A percentile compares a stretch with the other conserved stretches of the same genome.
These are phyloP conservation scores for Trichoderma parareesei DNA, from an alignment of 495 filamentous ascomycete species.

Conservation along the genomic window DNA sequence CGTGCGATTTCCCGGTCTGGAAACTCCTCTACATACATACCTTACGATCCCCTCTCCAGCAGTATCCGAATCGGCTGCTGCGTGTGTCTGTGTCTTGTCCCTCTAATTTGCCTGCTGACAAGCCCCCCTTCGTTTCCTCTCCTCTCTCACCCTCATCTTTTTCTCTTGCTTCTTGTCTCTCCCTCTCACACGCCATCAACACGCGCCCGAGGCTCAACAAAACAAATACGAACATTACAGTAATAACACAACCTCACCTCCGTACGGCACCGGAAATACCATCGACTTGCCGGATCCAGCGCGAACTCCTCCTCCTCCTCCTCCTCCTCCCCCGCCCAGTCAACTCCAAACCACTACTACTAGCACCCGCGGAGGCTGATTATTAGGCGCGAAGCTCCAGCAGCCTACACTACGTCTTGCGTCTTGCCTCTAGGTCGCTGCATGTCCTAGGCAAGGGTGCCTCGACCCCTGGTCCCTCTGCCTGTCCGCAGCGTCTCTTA, in stretches of 20 bases:
- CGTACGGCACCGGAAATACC: background rate
- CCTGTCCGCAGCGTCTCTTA: conserved; percentile 9
- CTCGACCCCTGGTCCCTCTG: background rate
- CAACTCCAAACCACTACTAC: no score
- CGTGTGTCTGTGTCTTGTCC: background rate
- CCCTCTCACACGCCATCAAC: no score
- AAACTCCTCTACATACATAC: no score
- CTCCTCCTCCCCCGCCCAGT: background rate
- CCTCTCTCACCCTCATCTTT: background rate
- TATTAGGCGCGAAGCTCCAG: conserved; percentile 7
- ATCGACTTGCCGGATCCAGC: background rate
- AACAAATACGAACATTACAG: no score
- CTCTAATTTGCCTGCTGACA: background rate
- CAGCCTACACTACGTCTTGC: background rate
- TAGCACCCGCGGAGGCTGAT: background rate
- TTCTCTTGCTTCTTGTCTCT: no score
- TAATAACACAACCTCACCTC: background rate
- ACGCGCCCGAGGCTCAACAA: no score
- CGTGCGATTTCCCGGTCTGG: no score
- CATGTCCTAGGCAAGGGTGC: conserved; percentile 1
- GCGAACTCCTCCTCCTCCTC: background rate
- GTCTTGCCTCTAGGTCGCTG: background rate
- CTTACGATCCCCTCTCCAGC: background rate
- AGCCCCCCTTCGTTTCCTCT: background rate
- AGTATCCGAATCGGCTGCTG: no score